These are phyloP conservation scores for Tolypocladium ophioglossoides DNA, from an alignment of 2,329 filamentous ascomycete genomes.

Conservation along the genomic window DNA sequence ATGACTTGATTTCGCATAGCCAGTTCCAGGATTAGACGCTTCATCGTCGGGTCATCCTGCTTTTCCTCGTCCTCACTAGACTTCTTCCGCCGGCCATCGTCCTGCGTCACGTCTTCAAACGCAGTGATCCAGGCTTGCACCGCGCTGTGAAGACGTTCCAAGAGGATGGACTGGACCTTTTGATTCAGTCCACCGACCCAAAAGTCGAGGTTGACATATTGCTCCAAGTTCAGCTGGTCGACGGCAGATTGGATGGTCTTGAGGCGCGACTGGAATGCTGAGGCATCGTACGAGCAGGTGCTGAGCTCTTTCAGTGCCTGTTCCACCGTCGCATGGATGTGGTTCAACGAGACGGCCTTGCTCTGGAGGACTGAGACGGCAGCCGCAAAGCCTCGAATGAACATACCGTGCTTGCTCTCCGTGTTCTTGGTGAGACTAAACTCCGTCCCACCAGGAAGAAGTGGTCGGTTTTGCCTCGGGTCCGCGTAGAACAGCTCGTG, in stretches of 20 bases:
- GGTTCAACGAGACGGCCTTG: constrained; percentile 70
- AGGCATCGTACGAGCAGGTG: constrained; percentile 69
- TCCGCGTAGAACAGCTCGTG: constrained; percentile 71
- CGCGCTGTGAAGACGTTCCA: constrained; percentile 73
- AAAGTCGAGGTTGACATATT: constrained; percentile 82
- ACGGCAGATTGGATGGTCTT: constrained; percentile 85
- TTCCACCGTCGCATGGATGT: constrained; percentile 71
- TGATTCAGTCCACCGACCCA: constrained; percentile 86
- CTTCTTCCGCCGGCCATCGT: constrained; percentile 43
- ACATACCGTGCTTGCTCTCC: constrained; percentile 92
- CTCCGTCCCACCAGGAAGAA: constrained; percentile 26
- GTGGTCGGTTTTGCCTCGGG: constrained; percentile 33
- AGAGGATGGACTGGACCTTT: constrained; percentile 70
- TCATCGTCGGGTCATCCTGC: constrained; percentile 53
- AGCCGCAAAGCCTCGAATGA: constrained; percentile 85
- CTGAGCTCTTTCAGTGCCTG: constrained; percentile 75
- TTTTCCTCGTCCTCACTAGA: constrained; percentile 33
- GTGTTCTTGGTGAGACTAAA: constrained; percentile 41
- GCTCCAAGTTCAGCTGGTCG: constrained; percentile 92
- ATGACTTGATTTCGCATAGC: constrained; percentile 98
- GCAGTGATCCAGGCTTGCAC: constrained; percentile 79
- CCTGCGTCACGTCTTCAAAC: constrained; percentile 56
- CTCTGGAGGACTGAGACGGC: constrained; percentile 79
- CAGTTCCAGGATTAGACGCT: constrained; percentile 74
- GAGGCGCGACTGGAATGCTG: constrained; percentile 70